Conservation (phyloP, 176 grass and related monocot genomes). For the Avena eriantha region DNA sequence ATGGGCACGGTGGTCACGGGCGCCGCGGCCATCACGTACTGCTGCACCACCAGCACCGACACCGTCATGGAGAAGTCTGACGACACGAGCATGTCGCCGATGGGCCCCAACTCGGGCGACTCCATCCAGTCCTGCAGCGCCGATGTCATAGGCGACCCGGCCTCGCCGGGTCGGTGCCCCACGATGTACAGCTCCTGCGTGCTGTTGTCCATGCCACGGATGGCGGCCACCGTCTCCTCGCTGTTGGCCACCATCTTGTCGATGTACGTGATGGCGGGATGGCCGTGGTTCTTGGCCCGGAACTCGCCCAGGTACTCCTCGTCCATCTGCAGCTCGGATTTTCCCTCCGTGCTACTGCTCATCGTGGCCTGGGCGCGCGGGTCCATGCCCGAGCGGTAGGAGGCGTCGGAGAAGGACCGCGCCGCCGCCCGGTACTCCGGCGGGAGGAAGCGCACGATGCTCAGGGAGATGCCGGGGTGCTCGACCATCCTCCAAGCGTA, state of each 20-base stretch:
- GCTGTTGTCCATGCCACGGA: conserved; percentile 42
- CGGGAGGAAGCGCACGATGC: conserved; percentile 62
- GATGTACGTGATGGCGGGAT: conserved; percentile 41
- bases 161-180: conserved; percentile 34
- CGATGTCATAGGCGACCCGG: conserved; percentile 34
- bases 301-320: conserved; percentile 74
- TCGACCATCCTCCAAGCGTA: conserved; percentile 73
- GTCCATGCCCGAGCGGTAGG: conserved; percentile 7
- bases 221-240: conserved; percentile 52
- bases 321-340: conserved; percentile 55
- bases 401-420: conserved; percentile 18
- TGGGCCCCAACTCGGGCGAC: conserved; percentile 54
- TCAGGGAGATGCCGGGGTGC: conserved; percentile 61
- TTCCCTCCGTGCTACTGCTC: conserved; percentile 31
- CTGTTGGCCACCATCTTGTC: conserved; percentile 50
- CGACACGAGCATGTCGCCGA: conserved; percentile 57
- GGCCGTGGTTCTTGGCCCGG: conserved; percentile 34
- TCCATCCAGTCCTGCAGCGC: conserved; percentile 57
- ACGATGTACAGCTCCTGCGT: conserved; percentile 53
- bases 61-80: conserved; percentile 25
- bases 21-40: conserved; percentile 33
- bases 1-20: neutral
- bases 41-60: conserved; percentile 60
- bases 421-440: conserved; percentile 42
- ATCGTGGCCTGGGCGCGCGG: neutral